Evolutionary conservation across 2,329 filamentous ascomycete species (phyloP).

Genomic region (Leptographium radiaticola): DNA sequence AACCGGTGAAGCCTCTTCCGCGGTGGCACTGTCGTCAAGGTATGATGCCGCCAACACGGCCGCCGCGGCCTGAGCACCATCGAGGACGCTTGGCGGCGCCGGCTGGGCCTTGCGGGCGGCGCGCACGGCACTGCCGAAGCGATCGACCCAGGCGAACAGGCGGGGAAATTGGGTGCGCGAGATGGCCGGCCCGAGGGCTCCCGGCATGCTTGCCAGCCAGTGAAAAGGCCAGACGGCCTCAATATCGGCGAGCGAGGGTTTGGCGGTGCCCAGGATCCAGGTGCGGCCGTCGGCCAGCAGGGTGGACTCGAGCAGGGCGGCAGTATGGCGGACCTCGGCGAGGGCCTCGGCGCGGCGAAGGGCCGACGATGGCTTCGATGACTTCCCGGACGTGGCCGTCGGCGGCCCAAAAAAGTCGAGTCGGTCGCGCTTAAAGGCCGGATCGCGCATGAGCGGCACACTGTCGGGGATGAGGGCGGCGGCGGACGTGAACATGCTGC

Average conservation of each 20-base stretch:
- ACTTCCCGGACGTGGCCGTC: too few species aligned
- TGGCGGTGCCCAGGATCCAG: constrained; percentile 43
- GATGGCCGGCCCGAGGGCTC: constrained; percentile 33
- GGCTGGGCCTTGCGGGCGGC: constrained; percentile 23
- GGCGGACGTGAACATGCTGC: constrained; percentile 40
- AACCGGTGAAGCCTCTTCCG: neutral
- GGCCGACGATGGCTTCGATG: neutral
- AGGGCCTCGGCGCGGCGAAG: constrained; percentile 38
- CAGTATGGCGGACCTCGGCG: constrained; percentile 36
- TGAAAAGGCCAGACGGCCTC: constrained; percentile 56
- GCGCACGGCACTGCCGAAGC: constrained; percentile 40
- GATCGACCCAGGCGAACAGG: constrained; percentile 48
- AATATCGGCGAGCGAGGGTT: constrained; percentile 50
- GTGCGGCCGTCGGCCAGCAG: constrained; percentile 52
- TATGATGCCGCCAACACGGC: constrained; percentile 31
- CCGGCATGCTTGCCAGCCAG: constrained; percentile 46
- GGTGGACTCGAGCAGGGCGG: constrained; percentile 47
- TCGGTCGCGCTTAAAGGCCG: constrained; percentile 46
- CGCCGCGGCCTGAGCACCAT: constrained; percentile 39
- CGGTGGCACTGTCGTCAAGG: constrained; percentile 21
- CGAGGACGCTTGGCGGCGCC: constrained; percentile 21
- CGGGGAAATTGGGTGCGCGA: constrained; percentile 40
- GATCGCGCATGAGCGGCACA: constrained; percentile 40
- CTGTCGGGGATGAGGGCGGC: constrained; percentile 43
- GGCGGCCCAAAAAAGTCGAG: constrained; percentile 20